Base-by-base conservation (phyloP, 345 rosid species). In the Aquilaria sinensis region DNA sequence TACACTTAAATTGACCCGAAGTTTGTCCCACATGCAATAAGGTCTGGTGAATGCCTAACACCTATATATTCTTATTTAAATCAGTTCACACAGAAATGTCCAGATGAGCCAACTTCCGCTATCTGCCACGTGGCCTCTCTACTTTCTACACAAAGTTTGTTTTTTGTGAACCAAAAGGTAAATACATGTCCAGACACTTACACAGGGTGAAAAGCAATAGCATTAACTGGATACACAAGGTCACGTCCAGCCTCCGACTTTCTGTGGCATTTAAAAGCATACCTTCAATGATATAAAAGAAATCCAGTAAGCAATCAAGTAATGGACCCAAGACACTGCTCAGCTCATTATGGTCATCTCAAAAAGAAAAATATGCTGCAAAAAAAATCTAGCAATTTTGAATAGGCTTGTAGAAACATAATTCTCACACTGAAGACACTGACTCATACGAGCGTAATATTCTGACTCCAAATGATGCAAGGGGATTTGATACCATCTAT, bases 211-310 rank as follows among this genome's bases (percentile, higher is more conserved):
- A 88, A 91, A 30, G 96, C 99, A 57, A 95, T 87, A 63, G 97
- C 90, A 75, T 91, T 95, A 51, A 91, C 97, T 47, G 97, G 96
- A 82, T 89, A 85, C 55, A 91, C 96, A 58, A 95, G 84, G 80
- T 91, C 99, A 66, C 85, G 79, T 74, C 97, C 99, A 52, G 96
- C 97, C 83, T 91, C 97, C 33, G 97, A 82, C 79, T 95, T 91
- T 55, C 99, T 81, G 73, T 95, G 99, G 64, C 99, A 91, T 80
- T 95, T 95, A 68, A 95, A 95, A 51, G 99, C 99, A 80, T 95
- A 91, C 65, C 99, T 95, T 84, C 74, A 68, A 14, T 60, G 51
- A 65, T 47, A 50, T 62, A 50, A 66, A 37, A 57, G 43, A 43
- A 31, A 45, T 37, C 46, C 45, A 63, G 58, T 31, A 2, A 56